Evolutionary conservation across 1,284 basidiomycete species (phyloP).

Genomic region (Fomitopsis schrenkii): DNA sequence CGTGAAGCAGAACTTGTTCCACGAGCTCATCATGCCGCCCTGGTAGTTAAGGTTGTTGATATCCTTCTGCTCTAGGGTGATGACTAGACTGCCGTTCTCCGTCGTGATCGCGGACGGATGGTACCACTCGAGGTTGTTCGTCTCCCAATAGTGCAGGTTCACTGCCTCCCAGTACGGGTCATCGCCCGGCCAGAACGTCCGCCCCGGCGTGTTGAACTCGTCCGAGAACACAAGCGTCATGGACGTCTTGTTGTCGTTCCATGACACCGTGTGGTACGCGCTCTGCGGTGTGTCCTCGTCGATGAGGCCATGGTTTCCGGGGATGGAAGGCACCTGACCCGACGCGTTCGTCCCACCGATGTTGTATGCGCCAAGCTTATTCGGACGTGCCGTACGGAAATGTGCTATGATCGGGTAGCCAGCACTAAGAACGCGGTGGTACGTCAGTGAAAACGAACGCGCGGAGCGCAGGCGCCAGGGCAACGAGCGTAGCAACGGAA

Average conservation of each 20-base stretch:
- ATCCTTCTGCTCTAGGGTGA: constrained; percentile 43
- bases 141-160: constrained; percentile 70
- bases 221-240: constrained; percentile 63
- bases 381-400: constrained; percentile 26
- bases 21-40: constrained; percentile 36
- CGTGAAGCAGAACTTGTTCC: constrained; percentile 67
- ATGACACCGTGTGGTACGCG: constrained; percentile 38
- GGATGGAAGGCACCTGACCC: constrained; percentile 39
- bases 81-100: constrained; percentile 54
- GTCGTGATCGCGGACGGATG: constrained; percentile 67
- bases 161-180: constrained; percentile 69
- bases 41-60: constrained; percentile 60
- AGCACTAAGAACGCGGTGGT: constrained; percentile 19
- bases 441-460: constrained; percentile 1
- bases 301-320: constrained; percentile 40
- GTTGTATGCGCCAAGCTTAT: constrained; percentile 39
- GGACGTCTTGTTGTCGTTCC: constrained; percentile 29
- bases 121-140: constrained; percentile 52
- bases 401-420: constrained; percentile 52
- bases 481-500: constrained; percentile 1
- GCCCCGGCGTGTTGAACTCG: constrained; percentile 61
- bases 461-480: background rate
- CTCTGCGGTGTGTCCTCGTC: constrained; percentile 46
- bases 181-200: constrained; percentile 49
- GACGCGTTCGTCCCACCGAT: constrained; percentile 49